Base-by-base conservation (phyloP, 163 green algal species). In the Prototheca cutis region DNA sequence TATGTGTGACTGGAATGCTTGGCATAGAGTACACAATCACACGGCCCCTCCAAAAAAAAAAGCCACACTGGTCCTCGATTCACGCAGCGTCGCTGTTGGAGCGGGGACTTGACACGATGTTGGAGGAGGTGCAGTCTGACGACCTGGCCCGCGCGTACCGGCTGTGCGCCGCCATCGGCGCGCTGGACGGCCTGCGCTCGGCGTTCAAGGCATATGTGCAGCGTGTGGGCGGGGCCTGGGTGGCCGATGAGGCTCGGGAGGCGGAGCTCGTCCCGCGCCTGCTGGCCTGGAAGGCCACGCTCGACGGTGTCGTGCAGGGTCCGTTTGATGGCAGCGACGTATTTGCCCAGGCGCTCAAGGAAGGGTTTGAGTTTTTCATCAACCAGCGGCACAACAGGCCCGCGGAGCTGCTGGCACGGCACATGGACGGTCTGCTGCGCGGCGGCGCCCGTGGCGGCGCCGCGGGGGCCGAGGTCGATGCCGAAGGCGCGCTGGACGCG, bases 361-460 rank as follows among this genome's bases (percentile, higher is more conserved):
- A 91, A 32, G 75, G 82, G 7, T 96, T 96, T 67, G 90, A 96
- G 77, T 65, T 78, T 15, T 91, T 93, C 62, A 87, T 99, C 65
- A 99, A 98, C 80, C 71, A 84, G 68, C 82, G 88, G 1, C 65
- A 80, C 15, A 87, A 84, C 58, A 81, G 72, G 71, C 87, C 87
- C 2, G 87, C 87, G 0, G 88, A 95, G 79, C 77, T 98, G 29
- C 86, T 97, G 6, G 92, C 92, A 36, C 95, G 95, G 73, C 94
- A 89, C 70, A 84, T 99, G 1, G 92, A 99, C 62, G 68, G 55
- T 17, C 78, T 84, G 68, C 71, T 99, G 64, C 69, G 83, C 6
- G 72, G 73, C 2, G 86, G 89, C n/a, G 83, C 68, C 69, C 94
- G 94, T 70, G 82, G 55, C 29, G 55, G 52, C 23, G 55, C 59